Conservation (phyloP, 768 basidiomycete species). For the Paxillus rubicundulus region DNA sequence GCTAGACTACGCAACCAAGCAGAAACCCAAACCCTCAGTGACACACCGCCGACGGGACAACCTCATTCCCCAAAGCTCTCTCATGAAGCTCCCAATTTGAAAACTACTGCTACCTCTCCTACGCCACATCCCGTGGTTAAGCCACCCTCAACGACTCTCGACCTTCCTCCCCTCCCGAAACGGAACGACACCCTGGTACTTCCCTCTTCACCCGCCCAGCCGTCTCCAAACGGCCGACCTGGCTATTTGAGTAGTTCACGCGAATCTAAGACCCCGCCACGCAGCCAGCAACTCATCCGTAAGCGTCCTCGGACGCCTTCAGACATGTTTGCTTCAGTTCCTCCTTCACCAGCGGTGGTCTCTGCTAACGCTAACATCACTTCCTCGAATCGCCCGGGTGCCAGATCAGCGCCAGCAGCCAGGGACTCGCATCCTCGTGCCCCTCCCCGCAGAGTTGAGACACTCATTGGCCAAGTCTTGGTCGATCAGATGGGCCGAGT, state of each 20-base stretch:
- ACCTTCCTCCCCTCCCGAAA: neutral
- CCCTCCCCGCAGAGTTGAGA: slow-evolving; percentile 22
- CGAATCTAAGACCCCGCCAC: neutral
- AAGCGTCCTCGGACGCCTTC: slow-evolving; percentile 9
- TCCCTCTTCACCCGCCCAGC: neutral
- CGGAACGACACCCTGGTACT: slow-evolving; percentile 2
- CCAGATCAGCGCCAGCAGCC: neutral
- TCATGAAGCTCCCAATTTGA: neutral
- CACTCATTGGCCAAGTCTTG: slow-evolving; percentile 15
- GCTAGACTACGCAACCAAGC: no score
- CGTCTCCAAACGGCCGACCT: neutral
- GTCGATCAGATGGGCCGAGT: slow-evolving; percentile 17
- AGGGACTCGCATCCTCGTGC: slow-evolving; percentile 1
- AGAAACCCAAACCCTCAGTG: neutral
- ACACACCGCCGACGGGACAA: neutral
- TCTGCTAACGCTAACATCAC: neutral
- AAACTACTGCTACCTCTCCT: neutral
- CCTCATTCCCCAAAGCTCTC: neutral
- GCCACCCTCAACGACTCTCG: neutral
- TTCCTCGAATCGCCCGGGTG: neutral
- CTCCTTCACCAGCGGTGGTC: slow-evolving; percentile 11
- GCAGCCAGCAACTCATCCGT: slow-evolving; percentile 4
- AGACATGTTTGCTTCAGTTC: slow-evolving; percentile 17
- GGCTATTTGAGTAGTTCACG: neutral
- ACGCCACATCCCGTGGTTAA: neutral